These are phyloP conservation scores for Begonia peltatifolia DNA, from an alignment of 306 rosid genomes.

Conservation along the genomic window DNA sequence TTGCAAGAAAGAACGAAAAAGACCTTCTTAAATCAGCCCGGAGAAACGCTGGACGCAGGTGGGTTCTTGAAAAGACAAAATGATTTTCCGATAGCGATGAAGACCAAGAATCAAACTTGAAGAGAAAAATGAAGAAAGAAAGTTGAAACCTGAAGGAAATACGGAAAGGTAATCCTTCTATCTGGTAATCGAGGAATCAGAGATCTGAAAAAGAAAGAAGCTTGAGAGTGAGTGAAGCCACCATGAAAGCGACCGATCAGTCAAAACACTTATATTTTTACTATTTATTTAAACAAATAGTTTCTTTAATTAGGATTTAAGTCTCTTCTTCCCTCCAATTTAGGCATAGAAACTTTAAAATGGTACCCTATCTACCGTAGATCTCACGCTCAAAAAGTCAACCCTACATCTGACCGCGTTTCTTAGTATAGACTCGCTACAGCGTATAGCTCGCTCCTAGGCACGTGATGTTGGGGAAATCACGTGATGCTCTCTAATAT, in stretches of 20 bases:
- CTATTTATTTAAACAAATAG: no score
- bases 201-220: conserved; percentile 29
- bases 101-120: neutral
- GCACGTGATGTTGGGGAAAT: conserved; percentile 32
- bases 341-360: no score
- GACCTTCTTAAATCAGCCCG: conserved; percentile 1
- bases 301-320: no score
- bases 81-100: neutral
- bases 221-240: conserved; percentile 14
- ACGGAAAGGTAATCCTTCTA: conserved; percentile 4
- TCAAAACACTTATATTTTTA: no score
- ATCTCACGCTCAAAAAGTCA: conserved; percentile 29
- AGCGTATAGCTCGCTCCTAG: conserved; percentile 5
- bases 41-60: conserved; percentile 1
- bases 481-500: conserved; percentile 2
- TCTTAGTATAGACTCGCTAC: conserved; percentile 14
- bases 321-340: no score
- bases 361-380: conserved; percentile 7
- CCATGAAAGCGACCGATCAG: no score
- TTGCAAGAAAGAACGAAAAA: neutral
- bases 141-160: conserved; percentile 5
- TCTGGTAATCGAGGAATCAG: conserved; percentile 16
- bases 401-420: conserved; percentile 16
- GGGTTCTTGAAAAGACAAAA: conserved; percentile 8
- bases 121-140: conserved; percentile 5